phyloP scores from a whole-genome alignment of 2,329 filamentous ascomycete species.

The Parastagonospora nodorum region DNA sequence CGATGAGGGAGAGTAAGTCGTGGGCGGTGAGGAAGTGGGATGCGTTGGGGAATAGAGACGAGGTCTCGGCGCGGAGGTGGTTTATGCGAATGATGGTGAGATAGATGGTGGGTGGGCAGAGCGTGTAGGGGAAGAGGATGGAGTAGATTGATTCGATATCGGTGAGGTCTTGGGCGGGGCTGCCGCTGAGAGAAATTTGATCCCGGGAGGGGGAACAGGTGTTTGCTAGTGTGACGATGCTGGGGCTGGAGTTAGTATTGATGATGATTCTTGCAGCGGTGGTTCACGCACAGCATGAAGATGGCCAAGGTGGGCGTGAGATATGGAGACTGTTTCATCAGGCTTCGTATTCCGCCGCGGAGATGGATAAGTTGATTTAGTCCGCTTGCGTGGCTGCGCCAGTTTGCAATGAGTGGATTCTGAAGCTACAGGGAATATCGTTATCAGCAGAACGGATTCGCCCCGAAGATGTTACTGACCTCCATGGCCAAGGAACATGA shows the following conservation, averaged over 20 bases:
- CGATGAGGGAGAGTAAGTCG: constrained; percentile 25
- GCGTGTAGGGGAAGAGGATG: constrained; percentile 33
- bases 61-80: constrained; percentile 23
- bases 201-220: constrained; percentile 30
- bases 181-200: constrained; percentile 28
- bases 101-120: constrained; percentile 34
- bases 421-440: constrained; percentile 25
- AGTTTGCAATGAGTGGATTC: constrained; percentile 24
- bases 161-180: constrained; percentile 12
- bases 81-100: constrained; percentile 30
- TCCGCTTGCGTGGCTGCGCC: constrained; percentile 34
- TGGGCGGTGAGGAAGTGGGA: constrained; percentile 19
- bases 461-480: constrained; percentile 13
- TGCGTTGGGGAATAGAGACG: constrained; percentile 8
- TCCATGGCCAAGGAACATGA: constrained; percentile 37
- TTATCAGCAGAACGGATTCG: background rate
- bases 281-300: constrained; percentile 28
- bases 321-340: constrained; percentile 22
- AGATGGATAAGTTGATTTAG: constrained; percentile 33
- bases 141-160: constrained; percentile 27
- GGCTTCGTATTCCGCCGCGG: constrained; percentile 29
- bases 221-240: constrained; percentile 32
- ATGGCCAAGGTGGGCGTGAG: constrained; percentile 26
- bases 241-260: constrained; percentile 6
- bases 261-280: background rate